Evolutionary conservation across 352 stramenopile species (phyloP).

Genomic region (Pythium rhizo-oryzae): DNA sequence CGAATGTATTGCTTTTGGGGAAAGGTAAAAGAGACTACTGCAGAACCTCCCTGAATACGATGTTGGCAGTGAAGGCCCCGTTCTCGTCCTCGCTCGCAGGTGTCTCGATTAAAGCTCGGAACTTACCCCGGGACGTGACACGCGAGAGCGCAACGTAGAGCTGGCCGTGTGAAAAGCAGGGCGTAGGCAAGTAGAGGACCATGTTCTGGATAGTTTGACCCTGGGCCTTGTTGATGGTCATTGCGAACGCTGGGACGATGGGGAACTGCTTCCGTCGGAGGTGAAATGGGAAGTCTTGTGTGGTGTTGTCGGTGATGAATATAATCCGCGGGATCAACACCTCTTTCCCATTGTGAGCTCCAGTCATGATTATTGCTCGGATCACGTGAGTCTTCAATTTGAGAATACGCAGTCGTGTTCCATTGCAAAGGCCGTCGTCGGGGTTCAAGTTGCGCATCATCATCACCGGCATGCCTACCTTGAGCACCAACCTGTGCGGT

Average conservation of each 20-base stretch:
- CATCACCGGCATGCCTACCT: slow-evolving; percentile 30
- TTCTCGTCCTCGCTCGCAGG: neutral
- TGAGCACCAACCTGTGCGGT: slow-evolving; percentile 33
- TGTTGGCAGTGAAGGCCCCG: neutral
- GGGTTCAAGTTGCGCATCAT: slow-evolving; percentile 40
- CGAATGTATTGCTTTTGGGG: no score
- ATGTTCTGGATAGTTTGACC: slow-evolving; percentile 37
- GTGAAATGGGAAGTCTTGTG: slow-evolving; percentile 24
- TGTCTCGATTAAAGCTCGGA: neutral
- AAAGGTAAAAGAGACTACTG: neutral
- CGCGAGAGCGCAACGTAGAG: slow-evolving; percentile 36
- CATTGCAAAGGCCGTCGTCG: slow-evolving; percentile 29
- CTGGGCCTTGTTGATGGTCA: slow-evolving; percentile 47
- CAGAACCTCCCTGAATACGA: neutral
- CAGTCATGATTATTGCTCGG: slow-evolving; percentile 35
- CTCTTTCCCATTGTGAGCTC: slow-evolving; percentile 13
- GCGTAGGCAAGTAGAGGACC: slow-evolving; percentile 28
- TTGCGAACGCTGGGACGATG: slow-evolving; percentile 31
- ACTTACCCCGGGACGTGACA: slow-evolving; percentile 1
- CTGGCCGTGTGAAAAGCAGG: slow-evolving; percentile 34
- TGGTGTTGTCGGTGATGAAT: slow-evolving; percentile 22
- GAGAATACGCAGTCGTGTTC: slow-evolving; percentile 27
- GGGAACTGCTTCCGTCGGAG: slow-evolving; percentile 34
- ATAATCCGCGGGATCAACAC: slow-evolving; percentile 32
- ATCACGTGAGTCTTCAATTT: slow-evolving; percentile 31